A percentile compares a stretch with the other conserved stretches of the same genome.
phyloP scores from a whole-genome alignment of 495 filamentous ascomycete genomes.

The Cryomyces antarcticus region DNA sequence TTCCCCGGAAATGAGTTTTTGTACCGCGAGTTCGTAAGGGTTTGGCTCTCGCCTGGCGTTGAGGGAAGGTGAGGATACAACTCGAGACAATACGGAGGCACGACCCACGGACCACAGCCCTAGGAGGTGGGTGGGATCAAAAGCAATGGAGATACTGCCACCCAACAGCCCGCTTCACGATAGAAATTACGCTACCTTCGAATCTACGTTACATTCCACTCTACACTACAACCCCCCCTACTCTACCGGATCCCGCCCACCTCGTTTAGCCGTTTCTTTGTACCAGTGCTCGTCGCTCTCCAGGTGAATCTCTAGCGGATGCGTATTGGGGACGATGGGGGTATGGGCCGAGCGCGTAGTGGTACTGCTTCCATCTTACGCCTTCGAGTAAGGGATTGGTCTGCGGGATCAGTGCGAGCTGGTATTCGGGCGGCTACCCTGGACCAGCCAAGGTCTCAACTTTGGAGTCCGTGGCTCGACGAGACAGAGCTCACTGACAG shows the following conservation, averaged over 20 bases:
- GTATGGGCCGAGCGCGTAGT: conserved; percentile 35
- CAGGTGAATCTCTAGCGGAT: conserved; percentile 9
- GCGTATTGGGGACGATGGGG: conserved; percentile 9
- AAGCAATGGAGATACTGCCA: too few species aligned
- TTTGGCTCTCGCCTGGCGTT: too few species aligned
- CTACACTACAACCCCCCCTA: neutral
- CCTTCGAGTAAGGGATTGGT: conserved; percentile 44
- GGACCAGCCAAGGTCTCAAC: neutral
- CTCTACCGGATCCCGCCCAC: conserved; percentile 10
- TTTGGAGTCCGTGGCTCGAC: neutral
- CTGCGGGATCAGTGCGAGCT: conserved; percentile 33
- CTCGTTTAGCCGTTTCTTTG: conserved; percentile 6
- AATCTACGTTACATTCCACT: too few species aligned
- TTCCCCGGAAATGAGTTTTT: too few species aligned
- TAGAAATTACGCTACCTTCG: too few species aligned
- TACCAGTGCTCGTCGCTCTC: conserved; percentile 12
- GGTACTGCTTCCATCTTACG: conserved; percentile 43
- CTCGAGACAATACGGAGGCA: too few species aligned
- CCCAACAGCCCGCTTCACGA: too few species aligned
- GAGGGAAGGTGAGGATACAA: too few species aligned
- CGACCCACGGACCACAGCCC: too few species aligned
- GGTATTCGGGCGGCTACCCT: conserved; percentile 32
- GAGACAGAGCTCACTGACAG: conserved; percentile 2
- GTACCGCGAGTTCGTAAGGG: too few species aligned
- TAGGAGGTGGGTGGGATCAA: too few species aligned